Conservation (phyloP, 2,329 filamentous ascomycete species). For the Monilinia polystroma region DNA sequence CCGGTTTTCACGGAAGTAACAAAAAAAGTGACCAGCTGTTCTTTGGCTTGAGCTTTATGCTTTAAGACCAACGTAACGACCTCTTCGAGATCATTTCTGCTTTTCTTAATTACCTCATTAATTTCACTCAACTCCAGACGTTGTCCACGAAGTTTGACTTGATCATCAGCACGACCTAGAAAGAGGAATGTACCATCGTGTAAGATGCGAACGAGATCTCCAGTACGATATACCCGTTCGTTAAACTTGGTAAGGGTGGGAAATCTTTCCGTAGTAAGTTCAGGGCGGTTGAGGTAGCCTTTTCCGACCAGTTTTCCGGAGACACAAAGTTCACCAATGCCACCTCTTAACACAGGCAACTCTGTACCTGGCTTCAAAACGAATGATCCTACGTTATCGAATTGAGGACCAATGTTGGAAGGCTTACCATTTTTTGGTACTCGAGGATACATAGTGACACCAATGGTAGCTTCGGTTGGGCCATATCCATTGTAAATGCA, state of each 20-base stretch:
- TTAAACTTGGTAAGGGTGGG: slow-evolving; percentile 57
- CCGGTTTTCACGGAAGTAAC: slow-evolving; percentile 41
- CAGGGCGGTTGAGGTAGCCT: slow-evolving; percentile 77
- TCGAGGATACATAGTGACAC: slow-evolving; percentile 83
- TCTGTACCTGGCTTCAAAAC: slow-evolving; percentile 71
- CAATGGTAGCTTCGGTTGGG: slow-evolving; percentile 90
- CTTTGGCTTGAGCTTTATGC: slow-evolving; percentile 70
- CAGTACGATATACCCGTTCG: slow-evolving; percentile 78
- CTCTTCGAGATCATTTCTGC: slow-evolving; percentile 59
- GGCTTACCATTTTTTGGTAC: slow-evolving; percentile 76
- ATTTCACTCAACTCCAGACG: slow-evolving; percentile 89
- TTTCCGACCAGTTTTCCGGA: slow-evolving; percentile 85
- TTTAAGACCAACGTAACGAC: slow-evolving; percentile 73
- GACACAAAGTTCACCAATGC: slow-evolving; percentile 83
- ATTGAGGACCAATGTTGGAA: slow-evolving; percentile 84
- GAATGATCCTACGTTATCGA: slow-evolving; percentile 82
- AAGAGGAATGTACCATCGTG: slow-evolving; percentile 84
- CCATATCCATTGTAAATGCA: slow-evolving; percentile 94
- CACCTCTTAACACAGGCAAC: slow-evolving; percentile 71
- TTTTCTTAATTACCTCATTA: slow-evolving; percentile 74
- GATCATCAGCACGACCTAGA: slow-evolving; percentile 82
- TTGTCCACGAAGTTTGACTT: slow-evolving; percentile 88
- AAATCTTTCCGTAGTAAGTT: slow-evolving; percentile 77
- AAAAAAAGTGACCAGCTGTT: slow-evolving; percentile 79
- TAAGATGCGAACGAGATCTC: slow-evolving; percentile 80